These are phyloP conservation scores for Pistacia atlantica DNA, from an alignment of 345 rosid species.

Conservation along the genomic window DNA sequence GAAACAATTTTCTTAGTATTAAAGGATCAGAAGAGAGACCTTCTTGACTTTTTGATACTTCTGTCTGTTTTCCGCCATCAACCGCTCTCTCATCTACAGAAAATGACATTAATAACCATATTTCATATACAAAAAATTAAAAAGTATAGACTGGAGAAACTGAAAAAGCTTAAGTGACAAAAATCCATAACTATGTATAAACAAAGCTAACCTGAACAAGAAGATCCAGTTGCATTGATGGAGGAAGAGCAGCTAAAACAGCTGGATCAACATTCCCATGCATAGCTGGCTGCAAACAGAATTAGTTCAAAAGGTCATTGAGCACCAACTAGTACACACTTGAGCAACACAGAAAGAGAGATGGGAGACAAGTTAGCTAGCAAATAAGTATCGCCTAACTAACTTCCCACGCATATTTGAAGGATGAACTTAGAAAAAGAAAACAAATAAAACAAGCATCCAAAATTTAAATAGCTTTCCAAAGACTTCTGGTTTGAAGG, in stretches of 20 bases:
- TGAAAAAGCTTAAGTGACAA: conserved; percentile 13
- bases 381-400: not conserved
- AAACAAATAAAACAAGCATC: conserved; percentile 1
- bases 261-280: conserved; percentile 43
- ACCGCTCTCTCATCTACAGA: conserved; percentile 86
- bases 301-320: not conserved
- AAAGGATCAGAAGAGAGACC: conserved; percentile 44
- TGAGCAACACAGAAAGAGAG: not conserved
- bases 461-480: not conserved
- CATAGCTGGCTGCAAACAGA: conserved; percentile 45
- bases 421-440: not conserved
- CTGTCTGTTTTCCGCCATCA: conserved; percentile 97
- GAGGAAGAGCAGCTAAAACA: conserved; percentile 52
- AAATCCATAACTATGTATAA: conserved; percentile 11
- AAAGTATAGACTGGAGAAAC: conserved; percentile 5
- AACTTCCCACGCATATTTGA: not conserved
- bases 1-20: not conserved
- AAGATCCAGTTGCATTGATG: conserved; percentile 53
- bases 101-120: conserved; percentile 12
- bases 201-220: conserved; percentile 40
- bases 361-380: not conserved
- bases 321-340: not conserved
- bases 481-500: not conserved
- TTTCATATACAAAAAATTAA: conserved; percentile 9
- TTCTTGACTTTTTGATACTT: conserved; percentile 94